phyloP scores from a whole-genome alignment of 2,329 filamentous ascomycete genomes.

The Ophiobolus disseminans region DNA sequence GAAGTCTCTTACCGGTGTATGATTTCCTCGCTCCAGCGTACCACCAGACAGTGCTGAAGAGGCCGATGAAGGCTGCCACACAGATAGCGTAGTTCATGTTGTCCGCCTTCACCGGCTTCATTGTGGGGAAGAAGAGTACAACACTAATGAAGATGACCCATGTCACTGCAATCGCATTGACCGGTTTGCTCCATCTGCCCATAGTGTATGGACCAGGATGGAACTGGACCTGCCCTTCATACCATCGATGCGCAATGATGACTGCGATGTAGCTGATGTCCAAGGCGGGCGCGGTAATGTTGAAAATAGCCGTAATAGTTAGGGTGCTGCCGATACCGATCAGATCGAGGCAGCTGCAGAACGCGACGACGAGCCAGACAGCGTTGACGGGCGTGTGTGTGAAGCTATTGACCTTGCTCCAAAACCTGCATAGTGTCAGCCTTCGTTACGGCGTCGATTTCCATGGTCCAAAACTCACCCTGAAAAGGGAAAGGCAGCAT shows the following conservation, averaged over 20 bases:
- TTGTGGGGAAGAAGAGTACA: slow-evolving; percentile 61
- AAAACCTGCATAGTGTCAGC: slow-evolving; percentile 52
- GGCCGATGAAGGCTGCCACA: slow-evolving; percentile 57
- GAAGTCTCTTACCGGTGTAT: slow-evolving; percentile 62
- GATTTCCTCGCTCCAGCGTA: slow-evolving; percentile 53
- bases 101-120: slow-evolving; percentile 51
- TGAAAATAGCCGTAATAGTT: slow-evolving; percentile 60
- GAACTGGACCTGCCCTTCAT: slow-evolving; percentile 60
- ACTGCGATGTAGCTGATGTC: slow-evolving; percentile 66
- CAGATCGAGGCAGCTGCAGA: slow-evolving; percentile 60
- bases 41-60: slow-evolving; percentile 56
- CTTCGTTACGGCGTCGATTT: slow-evolving; percentile 3
- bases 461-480: slow-evolving; percentile 46
- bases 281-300: slow-evolving; percentile 55
- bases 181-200: slow-evolving; percentile 60
- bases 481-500: slow-evolving; percentile 67
- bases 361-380: slow-evolving; percentile 69
- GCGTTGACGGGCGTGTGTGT: slow-evolving; percentile 68
- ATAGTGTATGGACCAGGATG: slow-evolving; percentile 66
- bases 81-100: slow-evolving; percentile 60
- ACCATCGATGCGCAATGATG: slow-evolving; percentile 64
- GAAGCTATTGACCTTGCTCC: slow-evolving; percentile 59
- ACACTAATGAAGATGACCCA: slow-evolving; percentile 70
- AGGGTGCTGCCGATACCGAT: slow-evolving; percentile 60
- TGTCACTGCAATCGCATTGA: slow-evolving; percentile 64